Evolutionary conservation across 192 early-diverging fungal species (phyloP).

Genomic region (Dimargaris xerosporica): DNA sequence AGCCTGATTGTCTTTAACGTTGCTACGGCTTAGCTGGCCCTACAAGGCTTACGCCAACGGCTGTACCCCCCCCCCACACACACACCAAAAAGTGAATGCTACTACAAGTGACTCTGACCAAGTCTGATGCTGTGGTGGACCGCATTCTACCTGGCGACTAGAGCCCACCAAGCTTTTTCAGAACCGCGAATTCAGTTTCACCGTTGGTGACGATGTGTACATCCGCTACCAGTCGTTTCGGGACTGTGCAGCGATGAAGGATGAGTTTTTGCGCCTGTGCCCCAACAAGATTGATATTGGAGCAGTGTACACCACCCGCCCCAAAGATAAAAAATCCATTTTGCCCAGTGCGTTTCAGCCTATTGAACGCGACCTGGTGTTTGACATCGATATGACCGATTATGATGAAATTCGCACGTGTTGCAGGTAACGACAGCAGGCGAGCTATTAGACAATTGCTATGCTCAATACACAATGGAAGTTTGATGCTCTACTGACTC

Average conservation of each 20-base stretch:
- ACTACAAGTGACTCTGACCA: no score
- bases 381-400: slow-evolving; percentile 99
- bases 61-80: no score
- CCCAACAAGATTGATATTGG: slow-evolving; percentile 96
- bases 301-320: slow-evolving; percentile 75
- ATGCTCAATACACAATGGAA: no score
- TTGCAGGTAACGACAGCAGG: slow-evolving; percentile 29
- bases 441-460: no score
- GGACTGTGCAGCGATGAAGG: slow-evolving; percentile 50
- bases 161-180: slow-evolving; percentile 54
- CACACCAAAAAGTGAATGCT: no score
- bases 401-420: slow-evolving; percentile 96
- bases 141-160: neutral
- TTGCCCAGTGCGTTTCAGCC: slow-evolving; percentile 57
- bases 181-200: slow-evolving; percentile 89
- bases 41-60: no score
- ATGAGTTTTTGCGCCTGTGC: slow-evolving; percentile 51
- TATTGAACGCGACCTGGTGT: slow-evolving; percentile 77
- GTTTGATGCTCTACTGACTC: no score
- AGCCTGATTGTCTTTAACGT: no score
- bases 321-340: slow-evolving; percentile 69
- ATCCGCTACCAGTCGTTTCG: slow-evolving; percentile 82
- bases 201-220: slow-evolving; percentile 60
- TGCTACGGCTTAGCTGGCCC: no score
- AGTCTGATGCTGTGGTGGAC: no score